These are phyloP conservation scores for Sanghuangporus weigelae DNA, from an alignment of 1,284 basidiomycete species.

Conservation along the genomic window DNA sequence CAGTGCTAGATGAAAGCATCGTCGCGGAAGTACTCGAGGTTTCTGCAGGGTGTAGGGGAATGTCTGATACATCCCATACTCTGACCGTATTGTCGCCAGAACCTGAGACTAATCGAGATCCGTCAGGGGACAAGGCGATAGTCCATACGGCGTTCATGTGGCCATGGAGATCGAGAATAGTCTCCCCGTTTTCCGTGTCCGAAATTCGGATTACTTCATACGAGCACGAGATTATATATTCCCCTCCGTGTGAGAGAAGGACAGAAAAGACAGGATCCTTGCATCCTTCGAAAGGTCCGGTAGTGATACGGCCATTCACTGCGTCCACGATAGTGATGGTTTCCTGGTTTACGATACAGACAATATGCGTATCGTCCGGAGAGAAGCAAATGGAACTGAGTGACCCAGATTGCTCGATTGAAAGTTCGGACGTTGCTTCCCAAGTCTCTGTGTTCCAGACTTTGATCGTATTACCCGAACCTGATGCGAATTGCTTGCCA, in stretches of 20 bases:
- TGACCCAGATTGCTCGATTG: no score
- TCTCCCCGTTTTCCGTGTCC: constrained; percentile 32
- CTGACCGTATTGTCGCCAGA: neutral
- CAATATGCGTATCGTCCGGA: no score
- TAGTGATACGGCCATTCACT: neutral
- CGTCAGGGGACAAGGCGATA: neutral
- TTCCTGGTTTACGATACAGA: neutral
- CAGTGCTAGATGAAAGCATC: neutral
- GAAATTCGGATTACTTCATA: constrained; percentile 99
- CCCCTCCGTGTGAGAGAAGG: constrained; percentile 15
- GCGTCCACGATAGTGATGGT: constrained; percentile 1
- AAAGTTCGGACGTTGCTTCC: no score
- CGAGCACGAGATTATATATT: constrained; percentile 63
- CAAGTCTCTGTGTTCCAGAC: no score
- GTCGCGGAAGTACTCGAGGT: neutral
- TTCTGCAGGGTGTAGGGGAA: neutral
- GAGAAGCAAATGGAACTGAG: no score
- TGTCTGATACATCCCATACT: neutral
- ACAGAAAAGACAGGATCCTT: neutral
- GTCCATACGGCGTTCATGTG: neutral
- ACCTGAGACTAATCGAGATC: neutral
- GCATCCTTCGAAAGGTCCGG: neutral
- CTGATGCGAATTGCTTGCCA: neutral
- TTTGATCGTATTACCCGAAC: neutral
- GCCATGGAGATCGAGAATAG: neutral